Percentiles rank a stretch among this genome's conserved stretches.
Evolutionary conservation across 805 yeast species (phyloP).

Genomic region (Candida berthetii): DNA sequence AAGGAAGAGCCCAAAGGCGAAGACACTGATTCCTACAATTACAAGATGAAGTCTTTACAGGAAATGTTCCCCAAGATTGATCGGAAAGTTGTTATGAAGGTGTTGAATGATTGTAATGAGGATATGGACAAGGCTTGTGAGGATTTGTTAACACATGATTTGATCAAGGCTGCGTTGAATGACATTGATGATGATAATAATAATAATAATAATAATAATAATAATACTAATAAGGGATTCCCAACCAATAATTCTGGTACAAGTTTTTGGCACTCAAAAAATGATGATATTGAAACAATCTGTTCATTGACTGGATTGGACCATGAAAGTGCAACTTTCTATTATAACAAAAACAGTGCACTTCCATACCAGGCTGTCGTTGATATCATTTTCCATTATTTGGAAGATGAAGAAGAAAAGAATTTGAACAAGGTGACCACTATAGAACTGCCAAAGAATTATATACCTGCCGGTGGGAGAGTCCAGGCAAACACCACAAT

Average conservation of each 20-base stretch:
- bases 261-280: slow-evolving; percentile 9
- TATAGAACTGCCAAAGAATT: slow-evolving; percentile 3
- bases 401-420: slow-evolving; percentile 2
- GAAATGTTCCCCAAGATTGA: slow-evolving; percentile 42
- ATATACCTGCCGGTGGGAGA: slow-evolving; percentile 21
- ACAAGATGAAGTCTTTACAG: slow-evolving; percentile 12
- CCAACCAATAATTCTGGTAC: neutral
- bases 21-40: neutral
- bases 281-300: slow-evolving; percentile 16
- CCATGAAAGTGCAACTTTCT: slow-evolving; percentile 14
- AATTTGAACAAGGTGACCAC: neutral
- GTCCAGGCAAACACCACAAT: slow-evolving; percentile 25
- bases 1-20: neutral
- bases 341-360: slow-evolving; percentile 22
- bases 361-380: slow-evolving; percentile 27
- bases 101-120: slow-evolving; percentile 23
- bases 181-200: slow-evolving; percentile 1
- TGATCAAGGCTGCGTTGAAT: neutral
- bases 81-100: slow-evolving; percentile 20
- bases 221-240: neutral
- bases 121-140: slow-evolving; percentile 26
- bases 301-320: slow-evolving; percentile 13
- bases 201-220: neutral
- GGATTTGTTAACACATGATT: slow-evolving; percentile 20
- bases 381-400: slow-evolving; percentile 23